Conservation (phyloP, 2,329 filamentous ascomycete species). For the Ceratocystis cacaofunesta region DNA sequence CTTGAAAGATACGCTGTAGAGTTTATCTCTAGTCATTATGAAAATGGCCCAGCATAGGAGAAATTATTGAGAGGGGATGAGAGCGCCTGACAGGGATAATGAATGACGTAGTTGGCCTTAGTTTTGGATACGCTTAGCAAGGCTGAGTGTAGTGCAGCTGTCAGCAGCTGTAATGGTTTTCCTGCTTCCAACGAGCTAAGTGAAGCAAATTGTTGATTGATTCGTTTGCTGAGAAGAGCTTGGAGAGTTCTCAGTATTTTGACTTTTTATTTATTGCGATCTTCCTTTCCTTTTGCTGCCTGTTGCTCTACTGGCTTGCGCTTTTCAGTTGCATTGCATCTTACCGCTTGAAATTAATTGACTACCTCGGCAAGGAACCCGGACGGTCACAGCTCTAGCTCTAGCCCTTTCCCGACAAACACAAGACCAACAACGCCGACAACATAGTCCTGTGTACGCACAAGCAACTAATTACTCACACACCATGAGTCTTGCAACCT, state of each 20-base stretch:
- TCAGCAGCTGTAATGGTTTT: background rate
- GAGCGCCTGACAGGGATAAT: background rate
- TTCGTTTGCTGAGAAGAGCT: background rate
- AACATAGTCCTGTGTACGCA: background rate
- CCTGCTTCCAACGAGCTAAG: background rate
- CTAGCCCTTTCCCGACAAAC: background rate
- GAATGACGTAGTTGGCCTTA: slow-evolving; percentile 5
- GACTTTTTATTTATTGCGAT: background rate
- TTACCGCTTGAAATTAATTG: background rate
- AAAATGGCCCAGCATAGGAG: background rate
- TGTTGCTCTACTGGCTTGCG: background rate
- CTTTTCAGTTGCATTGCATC: background rate
- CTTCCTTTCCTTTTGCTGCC: background rate
- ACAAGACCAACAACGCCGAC: background rate
- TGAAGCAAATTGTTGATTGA: background rate
- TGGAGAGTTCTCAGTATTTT: background rate
- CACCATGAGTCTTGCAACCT: slow-evolving; percentile 12
- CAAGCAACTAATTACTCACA: background rate
- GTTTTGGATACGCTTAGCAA: background rate
- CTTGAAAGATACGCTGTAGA: background rate
- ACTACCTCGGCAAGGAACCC: background rate
- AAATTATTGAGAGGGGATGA: background rate
- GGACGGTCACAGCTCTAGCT: background rate
- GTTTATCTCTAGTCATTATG: background rate
- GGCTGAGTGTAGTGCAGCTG: background rate